These are phyloP conservation scores for Barnettozyma siamensis DNA, from an alignment of 805 yeast genomes.

Conservation along the genomic window DNA sequence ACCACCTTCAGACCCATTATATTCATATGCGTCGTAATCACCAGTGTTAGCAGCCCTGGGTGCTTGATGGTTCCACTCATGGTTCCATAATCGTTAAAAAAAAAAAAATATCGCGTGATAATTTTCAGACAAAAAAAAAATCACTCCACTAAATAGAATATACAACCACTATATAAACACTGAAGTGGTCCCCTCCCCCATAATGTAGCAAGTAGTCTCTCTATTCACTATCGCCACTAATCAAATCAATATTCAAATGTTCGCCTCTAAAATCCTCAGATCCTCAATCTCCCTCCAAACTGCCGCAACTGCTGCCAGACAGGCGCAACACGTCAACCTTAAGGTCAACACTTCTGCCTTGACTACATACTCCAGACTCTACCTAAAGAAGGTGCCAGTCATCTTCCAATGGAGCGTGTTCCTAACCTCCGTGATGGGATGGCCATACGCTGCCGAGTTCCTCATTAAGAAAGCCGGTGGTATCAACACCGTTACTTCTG, in stretches of 20 bases:
- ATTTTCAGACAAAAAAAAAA: no score
- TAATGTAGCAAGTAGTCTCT: no score
- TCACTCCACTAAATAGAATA: neutral
- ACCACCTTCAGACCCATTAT: constrained; percentile 53
- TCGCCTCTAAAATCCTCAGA: constrained; percentile 23
- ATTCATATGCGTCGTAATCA: no score
- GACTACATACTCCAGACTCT: constrained; percentile 9
- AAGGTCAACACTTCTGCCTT: constrained; percentile 15
- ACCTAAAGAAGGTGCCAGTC: constrained; percentile 17
- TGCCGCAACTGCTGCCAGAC: constrained; percentile 17
- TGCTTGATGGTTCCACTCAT: no score
- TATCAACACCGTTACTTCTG: neutral
- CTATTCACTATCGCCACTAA: neutral
- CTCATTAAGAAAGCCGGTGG: constrained; percentile 8
- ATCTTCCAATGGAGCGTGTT: constrained; percentile 21
- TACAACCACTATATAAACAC: neutral
- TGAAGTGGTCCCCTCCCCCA: no score
- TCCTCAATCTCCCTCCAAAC: constrained; percentile 18
- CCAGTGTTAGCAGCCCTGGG: no score
- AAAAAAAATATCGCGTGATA: no score
- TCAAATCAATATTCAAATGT: constrained; percentile 14
- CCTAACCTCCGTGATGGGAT: constrained; percentile 15
- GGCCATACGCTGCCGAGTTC: constrained; percentile 20
- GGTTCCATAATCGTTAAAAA: no score
- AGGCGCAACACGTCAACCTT: constrained; percentile 18